Evolutionary conservation across 352 stramenopile genomes (phyloP).

Genomic region (Phytopythium aichiense): DNA sequence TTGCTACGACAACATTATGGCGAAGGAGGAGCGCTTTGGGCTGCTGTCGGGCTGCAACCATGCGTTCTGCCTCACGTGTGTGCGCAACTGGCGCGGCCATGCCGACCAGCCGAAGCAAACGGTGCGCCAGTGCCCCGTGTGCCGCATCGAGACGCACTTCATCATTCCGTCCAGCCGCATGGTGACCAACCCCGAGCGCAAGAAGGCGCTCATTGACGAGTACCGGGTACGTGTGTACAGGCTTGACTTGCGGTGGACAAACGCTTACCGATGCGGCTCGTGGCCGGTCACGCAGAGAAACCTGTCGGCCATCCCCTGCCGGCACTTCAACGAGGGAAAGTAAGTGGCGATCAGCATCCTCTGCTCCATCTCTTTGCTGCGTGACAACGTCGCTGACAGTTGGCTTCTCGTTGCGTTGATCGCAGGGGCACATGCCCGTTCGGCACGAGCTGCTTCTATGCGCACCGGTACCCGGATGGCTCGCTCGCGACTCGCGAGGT

Average conservation of each 20-base stretch:
- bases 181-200: constrained; percentile 58
- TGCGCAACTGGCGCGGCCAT: constrained; percentile 73
- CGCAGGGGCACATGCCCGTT: constrained; percentile 75
- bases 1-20: constrained; percentile 78
- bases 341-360: constrained; percentile 13
- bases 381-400: neutral
- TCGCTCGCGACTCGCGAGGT: constrained; percentile 54
- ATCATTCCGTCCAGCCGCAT: constrained; percentile 83
- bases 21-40: constrained; percentile 76
- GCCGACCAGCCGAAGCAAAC: constrained; percentile 71
- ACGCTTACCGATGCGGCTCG: constrained; percentile 6
- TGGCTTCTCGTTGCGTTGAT: neutral
- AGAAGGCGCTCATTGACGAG: constrained; percentile 58
- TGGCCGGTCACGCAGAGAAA: constrained; percentile 35
- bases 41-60: constrained; percentile 78
- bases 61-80: constrained; percentile 78
- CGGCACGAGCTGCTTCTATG: constrained; percentile 86
- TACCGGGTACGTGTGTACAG: constrained; percentile 46
- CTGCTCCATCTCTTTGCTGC: neutral
- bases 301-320: constrained; percentile 71
- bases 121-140: constrained; percentile 74
- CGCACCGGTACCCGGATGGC: constrained; percentile 66
- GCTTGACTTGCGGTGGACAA: neutral
- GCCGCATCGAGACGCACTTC: constrained; percentile 75
- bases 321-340: constrained; percentile 79